Evolutionary conservation across 805 yeast species (phyloP).

Genomic region (Hanseniaspora taiwanica): DNA sequence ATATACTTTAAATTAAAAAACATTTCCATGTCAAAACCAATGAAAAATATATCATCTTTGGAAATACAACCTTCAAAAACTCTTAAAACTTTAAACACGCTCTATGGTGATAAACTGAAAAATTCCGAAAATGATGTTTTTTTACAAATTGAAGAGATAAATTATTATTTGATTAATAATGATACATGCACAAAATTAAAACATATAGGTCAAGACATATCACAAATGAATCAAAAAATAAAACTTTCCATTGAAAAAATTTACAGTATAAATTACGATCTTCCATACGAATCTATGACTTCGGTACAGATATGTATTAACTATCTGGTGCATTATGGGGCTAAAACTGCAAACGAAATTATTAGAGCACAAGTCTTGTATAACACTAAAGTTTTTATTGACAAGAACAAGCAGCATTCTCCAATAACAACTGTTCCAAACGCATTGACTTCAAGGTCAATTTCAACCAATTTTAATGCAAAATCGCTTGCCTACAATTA

Average conservation of each 20-base stretch:
- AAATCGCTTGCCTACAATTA: conserved; percentile 17
- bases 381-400: conserved; percentile 9
- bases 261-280: neutral
- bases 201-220: neutral
- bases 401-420: neutral
- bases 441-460: conserved; percentile 12
- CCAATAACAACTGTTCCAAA: conserved; percentile 13
- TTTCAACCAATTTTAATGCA: conserved; percentile 15
- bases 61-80: conserved; percentile 17
- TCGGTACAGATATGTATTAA: neutral
- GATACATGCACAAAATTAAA: neutral
- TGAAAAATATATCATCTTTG: conserved; percentile 18
- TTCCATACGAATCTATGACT: neutral
- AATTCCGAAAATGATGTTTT: conserved; percentile 1
- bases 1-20: conserved; percentile 22
- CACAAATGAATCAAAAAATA: conserved; percentile 7
- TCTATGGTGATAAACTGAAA: neutral
- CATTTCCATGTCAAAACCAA: conserved; percentile 10
- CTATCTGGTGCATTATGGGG: neutral
- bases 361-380: conserved; percentile 12
- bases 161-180: neutral
- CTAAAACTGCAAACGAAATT: conserved; percentile 1
- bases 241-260: conserved; percentile 1
- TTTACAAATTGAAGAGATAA: conserved; percentile 1
- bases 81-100: neutral